phyloP scores from a whole-genome alignment of 1,139 yeast species.

The Blastobotrys apis region DNA sequence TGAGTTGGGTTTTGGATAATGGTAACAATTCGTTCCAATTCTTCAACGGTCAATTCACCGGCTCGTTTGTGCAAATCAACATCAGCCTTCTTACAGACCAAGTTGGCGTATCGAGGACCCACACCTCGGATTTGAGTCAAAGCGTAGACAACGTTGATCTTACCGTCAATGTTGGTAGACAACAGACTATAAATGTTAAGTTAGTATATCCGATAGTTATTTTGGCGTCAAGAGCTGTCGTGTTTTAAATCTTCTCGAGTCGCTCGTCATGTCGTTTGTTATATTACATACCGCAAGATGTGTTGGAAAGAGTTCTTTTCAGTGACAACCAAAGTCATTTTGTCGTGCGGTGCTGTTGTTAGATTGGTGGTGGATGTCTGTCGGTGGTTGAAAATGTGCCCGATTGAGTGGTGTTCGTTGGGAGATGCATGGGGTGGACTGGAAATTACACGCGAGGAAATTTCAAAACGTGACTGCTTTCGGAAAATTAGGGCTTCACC shows the following conservation, averaged over 20 bases:
- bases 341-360: too few species aligned
- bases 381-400: too few species aligned
- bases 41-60: constrained; percentile 99
- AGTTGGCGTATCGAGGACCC: constrained; percentile 99
- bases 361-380: too few species aligned
- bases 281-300: constrained; percentile 92
- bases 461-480: too few species aligned
- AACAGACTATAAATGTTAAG: constrained; percentile 47
- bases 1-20: constrained; percentile 99
- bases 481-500: neutral
- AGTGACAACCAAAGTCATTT: constrained; percentile 95
- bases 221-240: too few species aligned
- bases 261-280: neutral
- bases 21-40: constrained; percentile 98
- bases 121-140: constrained; percentile 99
- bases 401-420: too few species aligned
- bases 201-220: too few species aligned
- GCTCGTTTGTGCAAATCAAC: constrained; percentile 98
- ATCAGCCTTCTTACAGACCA: constrained; percentile 99
- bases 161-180: constrained; percentile 99
- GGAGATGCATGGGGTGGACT: too few species aligned
- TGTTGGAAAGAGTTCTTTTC: constrained; percentile 99
- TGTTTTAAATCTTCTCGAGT: too few species aligned
- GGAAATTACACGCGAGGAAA: too few species aligned
- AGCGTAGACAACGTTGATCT: constrained; percentile 99